Base-by-base conservation (phyloP, 495 filamentous ascomycete species). In the Margaritispora aquatica region DNA sequence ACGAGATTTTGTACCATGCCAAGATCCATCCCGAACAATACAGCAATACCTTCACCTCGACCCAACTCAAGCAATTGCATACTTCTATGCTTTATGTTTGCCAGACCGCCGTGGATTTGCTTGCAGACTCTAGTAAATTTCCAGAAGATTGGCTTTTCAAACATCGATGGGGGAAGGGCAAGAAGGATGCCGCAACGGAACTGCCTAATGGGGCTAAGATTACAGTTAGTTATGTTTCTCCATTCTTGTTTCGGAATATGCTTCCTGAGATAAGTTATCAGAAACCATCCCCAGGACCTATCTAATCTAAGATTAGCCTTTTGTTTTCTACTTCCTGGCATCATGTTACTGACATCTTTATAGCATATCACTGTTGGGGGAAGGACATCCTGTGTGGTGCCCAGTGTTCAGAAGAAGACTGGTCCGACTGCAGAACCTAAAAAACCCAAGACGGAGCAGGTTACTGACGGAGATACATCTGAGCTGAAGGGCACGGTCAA, bases 141-240 rank as follows among this genome's bases (percentile, higher is more conserved):
- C 94, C 94, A 0, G 80, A 91, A 47, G 76, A 92, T 56, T 98
- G 93, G 94, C 75, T 98, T 26, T 95, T 97, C 77, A 85, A 89
- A 49, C 82, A 96, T 70, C 84, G 94, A 20, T 96, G 92, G 93
- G 78, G 84, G 10, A 96, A 95, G 67, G 92, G 92, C 15, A 89
- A 89, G 73, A 92, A 92, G 68, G 87, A 88, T 54, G 77, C 78
- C 5, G 54, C 76, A 0, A 77, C 77, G 2, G 81, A 73, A 19
- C 71, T 97, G 23, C 91, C 92, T 1, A 96, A 85, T 63, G 94
- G 94, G 0, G 87, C 89, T 57, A 90, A 85, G 71, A 85, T 97
- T 27, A 83, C 80, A n/a, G n/a, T n/a, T n/a, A n/a, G n/a, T n/a
- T n/a, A n/a, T n/a, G n/a, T n/a, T n/a, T n/a, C n/a, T n/a, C n/a